Base-by-base conservation (phyloP, 352 stramenopile genomes). In the Pythium chondricola region DNA sequence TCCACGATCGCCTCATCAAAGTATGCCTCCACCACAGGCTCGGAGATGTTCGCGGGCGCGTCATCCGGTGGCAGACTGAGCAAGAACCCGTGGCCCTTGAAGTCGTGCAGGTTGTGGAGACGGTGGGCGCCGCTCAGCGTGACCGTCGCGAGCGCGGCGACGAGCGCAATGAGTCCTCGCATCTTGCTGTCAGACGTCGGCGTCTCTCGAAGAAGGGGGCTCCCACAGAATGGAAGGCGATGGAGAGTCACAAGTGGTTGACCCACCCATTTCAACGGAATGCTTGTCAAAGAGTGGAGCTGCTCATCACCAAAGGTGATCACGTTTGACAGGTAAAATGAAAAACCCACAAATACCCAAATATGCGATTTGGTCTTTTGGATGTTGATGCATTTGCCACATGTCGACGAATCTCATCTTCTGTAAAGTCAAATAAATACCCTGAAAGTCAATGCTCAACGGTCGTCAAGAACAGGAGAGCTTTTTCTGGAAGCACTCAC, bases 61-160 rank as follows among this genome's bases (percentile, higher is more conserved):
- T 65, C 56, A 3, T 65, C 55, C 14, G 63, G 49, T 30, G 73
- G 63, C 32, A 74, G 76, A 20, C 78, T 74, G 39, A 91, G 62
- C 49, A 82, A 73, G 33, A 77, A 86, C 18, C 69, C 64, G 48
- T 88, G 69, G 26, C 80, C 80, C 20, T 77, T 76, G 57, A 91
- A 91, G 42, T 76, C 60, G 39, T 61, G 64, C 21, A 88, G 59
- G 10, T 71, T 66, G 53, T 88, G 63, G n/a, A 83, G 42, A 58
- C 48, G 60, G 27, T 54, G 59, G 7, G 45, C 56, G 22, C 43
- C 39, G 6, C 33, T 38, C 43, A 29, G 16, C 6, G 32, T 30
- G 6, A 38, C 38, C 24, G 55, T 20, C 22, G 50, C 26, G 20
- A 20, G 25, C 8, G 18, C 18, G 8, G 35, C 14, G 35, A 41